These are phyloP conservation scores for Ophioceras dolichostomum DNA, from an alignment of 2,329 filamentous ascomycete genomes.

Conservation along the genomic window DNA sequence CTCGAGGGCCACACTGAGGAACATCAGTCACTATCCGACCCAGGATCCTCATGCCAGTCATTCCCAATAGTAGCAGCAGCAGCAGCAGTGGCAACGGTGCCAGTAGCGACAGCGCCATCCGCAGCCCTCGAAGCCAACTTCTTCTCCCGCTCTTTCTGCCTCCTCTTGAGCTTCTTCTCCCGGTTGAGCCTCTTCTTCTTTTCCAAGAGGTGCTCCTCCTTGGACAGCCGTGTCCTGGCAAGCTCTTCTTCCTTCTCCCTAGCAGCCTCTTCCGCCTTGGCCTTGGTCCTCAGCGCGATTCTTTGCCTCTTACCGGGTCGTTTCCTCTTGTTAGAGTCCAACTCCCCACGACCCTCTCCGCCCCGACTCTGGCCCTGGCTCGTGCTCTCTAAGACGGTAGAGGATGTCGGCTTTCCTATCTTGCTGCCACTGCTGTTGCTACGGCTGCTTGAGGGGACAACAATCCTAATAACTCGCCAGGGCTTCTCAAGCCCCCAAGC, in stretches of 20 bases:
- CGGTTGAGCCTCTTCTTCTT: constrained; percentile 52
- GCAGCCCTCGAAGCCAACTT: constrained; percentile 20
- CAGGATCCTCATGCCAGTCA: too few relatives aligned
- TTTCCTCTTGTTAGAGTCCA: constrained; percentile 26
- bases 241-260: too few relatives aligned
- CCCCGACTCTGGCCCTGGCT: too few relatives aligned
- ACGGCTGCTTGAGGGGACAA: constrained; percentile 16
- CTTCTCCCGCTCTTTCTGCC: constrained; percentile 43
- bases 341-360: too few relatives aligned
- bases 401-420: too few relatives aligned
- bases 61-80: not conserved
- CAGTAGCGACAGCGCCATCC: constrained; percentile 1
- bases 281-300: constrained; percentile 34
- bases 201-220: constrained; percentile 43
- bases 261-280: constrained; percentile 28
- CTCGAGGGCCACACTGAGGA: too few relatives aligned
- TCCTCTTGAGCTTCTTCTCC: constrained; percentile 45
- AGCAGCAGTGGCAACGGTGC: not conserved
- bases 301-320: constrained; percentile 47
- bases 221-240: too few relatives aligned
- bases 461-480: constrained; percentile 41
- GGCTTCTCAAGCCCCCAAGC: constrained; percentile 48
- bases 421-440: too few relatives aligned
- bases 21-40: too few relatives aligned
- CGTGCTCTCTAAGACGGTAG: too few relatives aligned